Evolutionary conservation across 2,329 filamentous ascomycete genomes (phyloP).

Genomic region (Pezicula carpinea): DNA sequence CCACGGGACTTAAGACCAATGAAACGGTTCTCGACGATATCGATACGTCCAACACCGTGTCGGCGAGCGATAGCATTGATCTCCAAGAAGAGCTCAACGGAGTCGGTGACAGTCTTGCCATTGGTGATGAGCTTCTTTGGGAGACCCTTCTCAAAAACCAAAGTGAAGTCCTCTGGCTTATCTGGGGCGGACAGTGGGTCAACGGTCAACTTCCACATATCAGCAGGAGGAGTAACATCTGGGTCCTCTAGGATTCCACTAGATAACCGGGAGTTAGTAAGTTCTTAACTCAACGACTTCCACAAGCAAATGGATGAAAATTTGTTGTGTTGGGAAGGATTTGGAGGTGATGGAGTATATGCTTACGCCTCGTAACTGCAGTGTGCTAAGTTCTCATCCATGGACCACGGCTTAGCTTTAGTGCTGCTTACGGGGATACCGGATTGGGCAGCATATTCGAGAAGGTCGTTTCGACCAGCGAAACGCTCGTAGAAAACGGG

Average conservation of each 20-base stretch:
- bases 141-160: constrained; percentile 72
- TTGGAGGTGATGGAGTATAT: background rate
- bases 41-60: constrained; percentile 74
- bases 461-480: constrained; percentile 66
- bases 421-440: constrained; percentile 69
- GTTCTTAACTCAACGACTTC: no score
- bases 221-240: constrained; percentile 60
- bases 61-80: constrained; percentile 67
- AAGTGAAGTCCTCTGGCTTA: constrained; percentile 64
- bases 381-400: constrained; percentile 70
- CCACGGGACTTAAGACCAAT: constrained; percentile 77
- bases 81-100: constrained; percentile 67
- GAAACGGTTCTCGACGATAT: constrained; percentile 80
- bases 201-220: constrained; percentile 75
- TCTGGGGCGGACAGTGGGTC: constrained; percentile 68
- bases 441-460: constrained; percentile 64
- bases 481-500: constrained; percentile 67
- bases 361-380: constrained; percentile 62
- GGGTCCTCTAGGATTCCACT: constrained; percentile 64
- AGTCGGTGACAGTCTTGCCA: constrained; percentile 60
- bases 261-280: no score
- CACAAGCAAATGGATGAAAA: no score
- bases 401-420: constrained; percentile 66
- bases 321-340: no score
- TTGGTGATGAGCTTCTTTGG: constrained; percentile 59